Percentiles rank a stretch among this genome's conserved stretches.
These are phyloP conservation scores for Stagonosporopsis vannaccii DNA, from an alignment of 2,329 filamentous ascomycete genomes.

Conservation along the genomic window DNA sequence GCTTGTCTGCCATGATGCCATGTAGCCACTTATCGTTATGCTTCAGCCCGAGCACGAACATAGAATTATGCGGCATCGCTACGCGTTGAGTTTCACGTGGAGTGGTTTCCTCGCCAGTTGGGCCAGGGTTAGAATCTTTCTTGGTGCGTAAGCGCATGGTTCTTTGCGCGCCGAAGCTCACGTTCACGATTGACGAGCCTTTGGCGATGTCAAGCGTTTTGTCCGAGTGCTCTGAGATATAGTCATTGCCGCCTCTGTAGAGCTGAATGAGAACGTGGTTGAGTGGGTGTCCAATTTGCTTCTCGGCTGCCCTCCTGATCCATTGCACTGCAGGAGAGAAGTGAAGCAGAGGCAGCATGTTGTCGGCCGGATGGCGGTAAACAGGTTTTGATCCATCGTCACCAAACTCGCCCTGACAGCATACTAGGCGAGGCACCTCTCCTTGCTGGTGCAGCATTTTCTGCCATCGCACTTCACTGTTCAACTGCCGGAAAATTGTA, in stretches of 20 bases:
- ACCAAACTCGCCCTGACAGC: slow-evolving; percentile 79
- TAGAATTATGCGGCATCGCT: slow-evolving; percentile 83
- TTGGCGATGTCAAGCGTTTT: slow-evolving; percentile 91
- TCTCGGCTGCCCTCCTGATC: slow-evolving; percentile 74
- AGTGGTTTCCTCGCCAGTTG: slow-evolving; percentile 49
- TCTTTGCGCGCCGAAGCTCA: slow-evolving; percentile 89
- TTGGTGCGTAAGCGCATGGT: slow-evolving; percentile 91
- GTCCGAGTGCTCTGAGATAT: slow-evolving; percentile 96
- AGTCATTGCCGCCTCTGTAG: slow-evolving; percentile 87
- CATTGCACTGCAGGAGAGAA: slow-evolving; percentile 77
- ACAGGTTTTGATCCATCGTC: slow-evolving; percentile 79
- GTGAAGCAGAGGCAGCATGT: slow-evolving; percentile 76
- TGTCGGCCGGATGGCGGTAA: slow-evolving; percentile 94
- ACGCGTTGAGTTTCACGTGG: slow-evolving; percentile 67
- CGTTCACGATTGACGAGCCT: slow-evolving; percentile 85
- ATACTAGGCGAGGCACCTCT: slow-evolving; percentile 88
- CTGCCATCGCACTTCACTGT: slow-evolving; percentile 82
- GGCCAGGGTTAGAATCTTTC: slow-evolving; percentile 52
- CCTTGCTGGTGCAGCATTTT: slow-evolving; percentile 92
- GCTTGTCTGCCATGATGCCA: slow-evolving; percentile 88
- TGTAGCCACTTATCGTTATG: slow-evolving; percentile 92
- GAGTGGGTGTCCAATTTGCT: slow-evolving; percentile 75
- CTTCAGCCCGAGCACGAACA: slow-evolving; percentile 79
- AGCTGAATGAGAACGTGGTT: slow-evolving; percentile 95
- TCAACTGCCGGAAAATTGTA: slow-evolving; percentile 72